Evolutionary conservation across 2,329 filamentous ascomycete species (phyloP).

Genomic region (Xylariaceae sp.): DNA sequence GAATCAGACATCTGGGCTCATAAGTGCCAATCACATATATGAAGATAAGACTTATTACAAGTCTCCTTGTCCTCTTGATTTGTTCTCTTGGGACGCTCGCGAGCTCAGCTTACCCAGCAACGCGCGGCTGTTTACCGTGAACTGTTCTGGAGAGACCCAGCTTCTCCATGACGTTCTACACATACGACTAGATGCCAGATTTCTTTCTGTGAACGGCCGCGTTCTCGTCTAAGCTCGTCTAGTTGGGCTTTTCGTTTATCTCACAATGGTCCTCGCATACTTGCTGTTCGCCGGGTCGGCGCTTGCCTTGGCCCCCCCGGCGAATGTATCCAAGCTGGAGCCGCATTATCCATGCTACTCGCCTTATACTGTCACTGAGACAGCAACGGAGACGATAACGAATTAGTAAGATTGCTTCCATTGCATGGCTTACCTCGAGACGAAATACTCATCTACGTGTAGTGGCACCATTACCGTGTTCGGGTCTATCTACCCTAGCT

Average conservation of each 20-base stretch:
- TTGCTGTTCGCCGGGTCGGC: constrained; percentile 22
- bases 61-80: neutral
- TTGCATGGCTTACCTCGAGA: constrained; percentile 9
- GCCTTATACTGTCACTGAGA: constrained; percentile 21
- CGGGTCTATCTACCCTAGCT: constrained; percentile 16
- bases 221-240: neutral
- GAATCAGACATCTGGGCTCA: neutral
- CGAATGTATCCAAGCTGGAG: constrained; percentile 19
- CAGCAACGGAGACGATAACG: constrained; percentile 22
- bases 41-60: neutral
- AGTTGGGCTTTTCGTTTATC: constrained; percentile 1
- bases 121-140: neutral
- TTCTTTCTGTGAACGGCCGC: constrained; percentile 1
- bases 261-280: constrained; percentile 24
- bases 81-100: neutral
- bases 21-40: neutral
- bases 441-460: constrained; percentile 4
- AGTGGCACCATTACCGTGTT: constrained; percentile 23
- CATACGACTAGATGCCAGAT: neutral
- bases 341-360: constrained; percentile 11
- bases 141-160: constrained; percentile 1
- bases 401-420: constrained; percentile 17
- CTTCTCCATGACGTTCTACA: constrained; percentile 1
- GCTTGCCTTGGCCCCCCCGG: constrained; percentile 22
- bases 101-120: neutral